Evolutionary conservation across 768 basidiomycete species (phyloP).

Genomic region (Calocybe indica): DNA sequence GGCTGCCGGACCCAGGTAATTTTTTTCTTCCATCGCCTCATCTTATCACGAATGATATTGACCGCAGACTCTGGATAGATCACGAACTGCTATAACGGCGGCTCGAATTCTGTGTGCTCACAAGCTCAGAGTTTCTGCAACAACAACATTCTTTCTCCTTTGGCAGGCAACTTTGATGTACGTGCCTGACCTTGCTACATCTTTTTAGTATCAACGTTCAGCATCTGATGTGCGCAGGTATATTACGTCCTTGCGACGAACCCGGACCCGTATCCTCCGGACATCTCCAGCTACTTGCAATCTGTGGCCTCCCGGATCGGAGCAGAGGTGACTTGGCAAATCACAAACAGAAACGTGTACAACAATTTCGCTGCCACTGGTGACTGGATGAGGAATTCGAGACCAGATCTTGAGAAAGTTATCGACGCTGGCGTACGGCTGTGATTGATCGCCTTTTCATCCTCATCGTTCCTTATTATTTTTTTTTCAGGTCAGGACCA

Average conservation of each 20-base stretch:
- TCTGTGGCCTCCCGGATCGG: slow-evolving; percentile 33
- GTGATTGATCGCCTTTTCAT: background rate
- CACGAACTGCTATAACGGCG: slow-evolving; percentile 41
- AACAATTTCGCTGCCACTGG: slow-evolving; percentile 44
- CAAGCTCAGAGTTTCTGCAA: slow-evolving; percentile 56
- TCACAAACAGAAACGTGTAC: slow-evolving; percentile 36
- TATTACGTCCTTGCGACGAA: slow-evolving; percentile 43
- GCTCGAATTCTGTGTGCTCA: slow-evolving; percentile 46
- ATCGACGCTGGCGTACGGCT: slow-evolving; percentile 48
- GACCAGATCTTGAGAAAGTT: slow-evolving; percentile 46
- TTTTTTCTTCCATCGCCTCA: background rate
- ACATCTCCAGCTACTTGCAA: slow-evolving; percentile 25
- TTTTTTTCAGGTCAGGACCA: slow-evolving; percentile 28
- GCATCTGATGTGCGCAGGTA: slow-evolving; percentile 16
- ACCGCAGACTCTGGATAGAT: slow-evolving; percentile 30
- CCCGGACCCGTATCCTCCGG: slow-evolving; percentile 47
- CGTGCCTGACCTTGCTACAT: slow-evolving; percentile 4
- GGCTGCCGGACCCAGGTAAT: slow-evolving; percentile 48
- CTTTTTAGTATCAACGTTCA: background rate
- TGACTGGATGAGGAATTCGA: slow-evolving; percentile 54
- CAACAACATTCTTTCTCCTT: slow-evolving; percentile 43
- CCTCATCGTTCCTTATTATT: background rate
- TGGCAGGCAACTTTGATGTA: slow-evolving; percentile 51
- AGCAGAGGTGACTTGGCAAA: slow-evolving; percentile 36
- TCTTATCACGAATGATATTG: background rate